Base-by-base conservation (phyloP, 2,329 filamentous ascomycete species). In the Penicillium sp. region DNA sequence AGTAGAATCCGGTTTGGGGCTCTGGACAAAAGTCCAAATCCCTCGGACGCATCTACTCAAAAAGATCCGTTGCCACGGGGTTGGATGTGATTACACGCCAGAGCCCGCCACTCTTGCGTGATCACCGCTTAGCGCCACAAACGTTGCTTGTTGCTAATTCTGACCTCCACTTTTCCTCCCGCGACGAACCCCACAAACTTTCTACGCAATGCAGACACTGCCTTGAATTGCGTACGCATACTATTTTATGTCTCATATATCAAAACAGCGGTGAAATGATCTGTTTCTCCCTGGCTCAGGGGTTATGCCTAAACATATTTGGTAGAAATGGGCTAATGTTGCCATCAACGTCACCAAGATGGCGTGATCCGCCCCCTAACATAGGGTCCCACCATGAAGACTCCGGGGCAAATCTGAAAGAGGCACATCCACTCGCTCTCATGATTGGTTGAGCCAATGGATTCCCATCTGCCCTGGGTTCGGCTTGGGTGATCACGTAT, bases 51-150 rank as follows among this genome's bases (percentile, higher is more conserved):
- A 18, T 14, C 15, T 9, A 12, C 29, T 25, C 20, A 7, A 4
- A 43, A 14, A 18, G 7, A 43, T 51, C 40, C 27, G 35, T 25
- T 22, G 22, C n/a, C 27, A n/a, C 40, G 31, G 27, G 12, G 1
- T 29, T 22, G 15, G 26, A 29, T 29, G 14, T 25, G 42, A 45
- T 31, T 18, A 41, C 55, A 35, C 59, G 58, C 57, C 58, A 65
- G 37, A 63, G 35, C 23, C 55, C 62, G 59, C 59, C 66, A 54
- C 57, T 57, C 60, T 68, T 67, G 63, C 65, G 65, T 67, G 66
- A 67, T 69, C 63, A 61, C 53, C 65, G 53, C 51, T 62, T 59
- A 64, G 64, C 65, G 48, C 41, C 42, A 31, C 42, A 49, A 44
- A 45, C 41, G 41, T 37, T 33, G 22, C 48, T 42, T 22, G 27